Percentiles rank a stretch among this genome's conserved stretches.
These are phyloP conservation scores for Boletus reticulatus DNA, from an alignment of 768 basidiomycete genomes.

Conservation along the genomic window DNA sequence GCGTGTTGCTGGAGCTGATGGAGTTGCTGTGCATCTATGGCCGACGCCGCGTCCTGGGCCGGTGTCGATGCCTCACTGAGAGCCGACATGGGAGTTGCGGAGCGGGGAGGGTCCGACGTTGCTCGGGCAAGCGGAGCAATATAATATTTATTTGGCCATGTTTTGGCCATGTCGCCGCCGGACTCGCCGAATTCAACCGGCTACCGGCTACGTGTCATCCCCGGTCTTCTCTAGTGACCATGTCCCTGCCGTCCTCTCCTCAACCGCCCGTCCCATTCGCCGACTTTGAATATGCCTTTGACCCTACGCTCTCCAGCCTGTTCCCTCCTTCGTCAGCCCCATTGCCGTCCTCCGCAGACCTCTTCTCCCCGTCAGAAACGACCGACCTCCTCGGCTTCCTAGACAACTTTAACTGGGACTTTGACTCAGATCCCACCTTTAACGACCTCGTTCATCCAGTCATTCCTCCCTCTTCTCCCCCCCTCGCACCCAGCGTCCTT, in stretches of 20 bases:
- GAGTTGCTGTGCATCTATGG: constrained; percentile 58
- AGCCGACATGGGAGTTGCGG: constrained; percentile 68
- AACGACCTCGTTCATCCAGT: constrained; percentile 3
- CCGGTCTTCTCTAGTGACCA: constrained; percentile 23
- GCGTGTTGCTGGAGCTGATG: constrained; percentile 39
- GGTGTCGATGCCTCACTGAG: constrained; percentile 68
- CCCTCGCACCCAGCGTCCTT: not conserved
- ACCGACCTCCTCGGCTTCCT: constrained; percentile 79
- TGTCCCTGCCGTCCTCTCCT: constrained; percentile 26
- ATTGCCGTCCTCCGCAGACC: constrained; percentile 68
- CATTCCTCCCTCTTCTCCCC: constrained; percentile 1
- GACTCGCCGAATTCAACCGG: constrained; percentile 16
- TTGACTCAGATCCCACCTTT: constrained; percentile 40
- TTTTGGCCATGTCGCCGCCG: constrained; percentile 19
- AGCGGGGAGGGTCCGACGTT: constrained; percentile 32
- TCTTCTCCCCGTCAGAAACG: constrained; percentile 77
- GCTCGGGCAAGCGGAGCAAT: constrained; percentile 29
- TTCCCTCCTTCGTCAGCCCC: constrained; percentile 60
- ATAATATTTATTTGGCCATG: constrained; percentile 23
- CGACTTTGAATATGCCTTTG: constrained; percentile 73
- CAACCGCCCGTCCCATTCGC: constrained; percentile 59
- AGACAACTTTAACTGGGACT: constrained; percentile 75
- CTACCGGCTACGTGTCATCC: constrained; percentile 10
- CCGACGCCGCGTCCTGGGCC: constrained; percentile 58
- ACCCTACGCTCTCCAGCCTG: constrained; percentile 54